Evolutionary conservation across 2,329 filamentous ascomycete species (phyloP).

Genomic region (Didymella arachidicola): DNA sequence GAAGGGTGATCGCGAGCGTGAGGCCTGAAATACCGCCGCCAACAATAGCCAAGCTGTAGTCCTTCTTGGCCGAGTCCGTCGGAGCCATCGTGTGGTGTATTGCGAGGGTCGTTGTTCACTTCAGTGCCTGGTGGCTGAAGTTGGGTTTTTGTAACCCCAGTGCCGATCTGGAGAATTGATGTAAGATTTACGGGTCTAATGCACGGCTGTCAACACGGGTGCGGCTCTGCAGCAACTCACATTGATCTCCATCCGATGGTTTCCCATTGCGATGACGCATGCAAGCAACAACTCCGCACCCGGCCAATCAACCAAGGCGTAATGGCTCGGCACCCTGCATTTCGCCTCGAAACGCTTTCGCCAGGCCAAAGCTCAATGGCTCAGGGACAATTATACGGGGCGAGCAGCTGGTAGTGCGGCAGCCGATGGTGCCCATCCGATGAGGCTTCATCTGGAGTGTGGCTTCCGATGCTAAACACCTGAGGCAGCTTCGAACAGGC

Average conservation of each 20-base stretch:
- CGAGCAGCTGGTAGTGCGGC: slow-evolving; percentile 12
- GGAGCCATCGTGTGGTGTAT: slow-evolving; percentile 29
- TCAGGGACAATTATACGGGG: not conserved
- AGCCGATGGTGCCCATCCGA: slow-evolving; percentile 25
- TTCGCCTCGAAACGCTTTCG: slow-evolving; percentile 7
- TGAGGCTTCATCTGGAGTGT: slow-evolving; percentile 10
- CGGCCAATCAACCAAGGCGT: slow-evolving; percentile 13
- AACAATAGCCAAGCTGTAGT: slow-evolving; percentile 63
- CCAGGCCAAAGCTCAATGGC: slow-evolving; percentile 4
- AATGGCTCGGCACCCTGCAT: slow-evolving; percentile 16
- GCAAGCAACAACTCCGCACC: slow-evolving; percentile 3
- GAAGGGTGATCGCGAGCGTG: slow-evolving; percentile 61
- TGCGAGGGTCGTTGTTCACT: not conserved
- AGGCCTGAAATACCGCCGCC: slow-evolving; percentile 68
- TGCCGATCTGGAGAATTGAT: not conserved
- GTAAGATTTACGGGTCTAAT: slow-evolving; percentile 5
- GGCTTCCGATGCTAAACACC: slow-evolving; percentile 9
- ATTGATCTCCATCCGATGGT: slow-evolving; percentile 24
- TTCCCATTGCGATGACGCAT: slow-evolving; percentile 24
- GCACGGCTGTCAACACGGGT: slow-evolving; percentile 12
- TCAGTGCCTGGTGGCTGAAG: not conserved
- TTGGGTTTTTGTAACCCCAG: not conserved
- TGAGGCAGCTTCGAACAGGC: slow-evolving; percentile 4
- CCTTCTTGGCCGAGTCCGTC: slow-evolving; percentile 34
- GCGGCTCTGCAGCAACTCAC: slow-evolving; percentile 19